Base-by-base conservation (phyloP, 2,329 filamentous ascomycete species). In the Colletotrichum theobromicola region DNA sequence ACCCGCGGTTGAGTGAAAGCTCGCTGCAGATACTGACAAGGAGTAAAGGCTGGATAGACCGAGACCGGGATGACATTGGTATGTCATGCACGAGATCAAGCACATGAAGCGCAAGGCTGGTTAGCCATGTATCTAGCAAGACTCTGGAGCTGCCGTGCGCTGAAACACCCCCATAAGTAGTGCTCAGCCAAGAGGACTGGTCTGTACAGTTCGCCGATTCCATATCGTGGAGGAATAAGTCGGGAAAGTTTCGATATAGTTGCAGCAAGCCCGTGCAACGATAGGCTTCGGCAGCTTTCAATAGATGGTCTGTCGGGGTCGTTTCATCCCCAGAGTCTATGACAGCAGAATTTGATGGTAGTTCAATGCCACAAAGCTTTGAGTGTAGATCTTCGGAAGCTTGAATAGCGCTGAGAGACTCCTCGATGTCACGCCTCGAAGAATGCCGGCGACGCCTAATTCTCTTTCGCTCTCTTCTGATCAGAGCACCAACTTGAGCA, bases 41-140 rank as follows among this genome's bases (percentile, higher is more conserved):
- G 5, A 88, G 77, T 21, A 88, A 79, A 3, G 85, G 86, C 72
- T 88, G 85, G 6, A 86, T 83, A 24, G 84, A 87, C 58, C 85
- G 82, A 2, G 85, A 86, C 30, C 85, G 84, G 1, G 86, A 88
- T 2, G 83, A 83, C 7, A 85, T 80, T 0, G 87, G 84, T n/a
- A 88, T 80, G 4, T 80, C 80, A 67, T 86, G 82, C 16, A 88
- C 80, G 24, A 84, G 78, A 7, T 83, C 80, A 18, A 88, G 80
- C 18, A 86, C 85, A 70, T 87, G 85, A 55, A 87, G 79, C 15
- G 87, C 86, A 16, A 88, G 82, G 13, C 83, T 82, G 37, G 84
- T 86, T 34, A 87, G 77, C 83, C 84, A 87, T 1, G 84, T 79
- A 67, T 84, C 84, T 4, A 67, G 15, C 5, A 50, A 9, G 30